Conservation (phyloP, 2,329 filamentous ascomycete genomes). For the Ophiostoma angusticollis region DNA sequence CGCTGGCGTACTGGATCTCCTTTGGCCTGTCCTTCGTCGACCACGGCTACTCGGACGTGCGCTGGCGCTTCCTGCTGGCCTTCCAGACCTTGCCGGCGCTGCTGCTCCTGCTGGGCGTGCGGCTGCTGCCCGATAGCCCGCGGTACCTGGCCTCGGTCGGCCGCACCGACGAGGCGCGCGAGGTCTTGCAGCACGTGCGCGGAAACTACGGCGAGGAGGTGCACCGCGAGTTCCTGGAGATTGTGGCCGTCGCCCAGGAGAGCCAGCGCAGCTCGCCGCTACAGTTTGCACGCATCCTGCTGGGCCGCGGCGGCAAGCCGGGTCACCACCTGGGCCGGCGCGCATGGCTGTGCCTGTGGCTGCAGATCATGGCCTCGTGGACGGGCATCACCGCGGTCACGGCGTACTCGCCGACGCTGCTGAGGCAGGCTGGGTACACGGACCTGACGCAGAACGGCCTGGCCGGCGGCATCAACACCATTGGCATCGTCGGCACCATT, state of each 20-base stretch:
- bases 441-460: conserved; percentile 32
- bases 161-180: conserved; percentile 19
- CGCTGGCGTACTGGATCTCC: conserved; percentile 27
- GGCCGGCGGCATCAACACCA: conserved; percentile 36
- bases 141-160: conserved; percentile 19
- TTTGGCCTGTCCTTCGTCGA: conserved; percentile 21
- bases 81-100: conserved; percentile 31
- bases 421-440: conserved; percentile 22
- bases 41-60: conserved; percentile 19
- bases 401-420: conserved; percentile 24
- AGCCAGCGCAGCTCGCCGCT: conserved; percentile 25
- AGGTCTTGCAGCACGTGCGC: conserved; percentile 20
- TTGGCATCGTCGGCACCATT: conserved; percentile 38
- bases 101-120: conserved; percentile 25
- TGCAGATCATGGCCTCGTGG: conserved; percentile 32
- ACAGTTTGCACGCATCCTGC: conserved; percentile 26
- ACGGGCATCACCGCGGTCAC: conserved; percentile 30
- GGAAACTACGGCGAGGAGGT: conserved; percentile 23
- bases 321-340: conserved; percentile 27
- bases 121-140: conserved; percentile 32
- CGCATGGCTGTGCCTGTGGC: conserved; percentile 26
- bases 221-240: conserved; percentile 27
- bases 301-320: conserved; percentile 21
- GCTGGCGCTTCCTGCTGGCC: conserved; percentile 26
- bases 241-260: conserved; percentile 27